Conservation (phyloP, 2,329 filamentous ascomycete species). For the Diaporthe amygdali region DNA sequence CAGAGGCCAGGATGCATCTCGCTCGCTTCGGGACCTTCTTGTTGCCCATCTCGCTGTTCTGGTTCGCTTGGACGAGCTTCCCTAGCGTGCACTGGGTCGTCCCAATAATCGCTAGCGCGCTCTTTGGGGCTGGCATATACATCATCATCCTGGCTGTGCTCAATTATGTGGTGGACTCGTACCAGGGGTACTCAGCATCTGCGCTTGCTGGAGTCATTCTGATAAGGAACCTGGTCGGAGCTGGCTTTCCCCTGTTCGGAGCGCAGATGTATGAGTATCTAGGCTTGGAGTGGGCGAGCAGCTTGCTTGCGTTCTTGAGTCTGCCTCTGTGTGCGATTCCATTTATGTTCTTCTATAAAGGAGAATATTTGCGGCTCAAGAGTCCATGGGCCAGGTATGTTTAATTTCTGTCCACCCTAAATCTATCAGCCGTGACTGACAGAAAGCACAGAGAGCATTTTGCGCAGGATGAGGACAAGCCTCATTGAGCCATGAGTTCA, state of each 20-base stretch:
- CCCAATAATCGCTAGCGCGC: slow-evolving; percentile 57
- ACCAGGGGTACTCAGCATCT: slow-evolving; percentile 3
- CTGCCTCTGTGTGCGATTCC: slow-evolving; percentile 55
- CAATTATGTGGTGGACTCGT: slow-evolving; percentile 19
- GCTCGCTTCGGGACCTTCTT: slow-evolving; percentile 42
- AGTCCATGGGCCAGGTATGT: slow-evolving; percentile 37
- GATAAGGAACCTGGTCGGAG: slow-evolving; percentile 59
- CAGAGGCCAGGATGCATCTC: slow-evolving; percentile 17
- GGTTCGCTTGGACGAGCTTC: slow-evolving; percentile 73
- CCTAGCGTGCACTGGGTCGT: slow-evolving; percentile 62
- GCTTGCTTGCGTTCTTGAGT: slow-evolving; percentile 53
- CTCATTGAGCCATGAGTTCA: neutral
- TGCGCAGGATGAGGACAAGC: slow-evolving; percentile 18
- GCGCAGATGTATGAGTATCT: slow-evolving; percentile 56
- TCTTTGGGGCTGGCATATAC: slow-evolving; percentile 46
- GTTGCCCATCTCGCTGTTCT: slow-evolving; percentile 72
- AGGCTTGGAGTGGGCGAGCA: slow-evolving; percentile 52
- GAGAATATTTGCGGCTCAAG: slow-evolving; percentile 43
- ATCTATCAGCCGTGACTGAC: neutral
- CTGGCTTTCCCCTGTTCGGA: slow-evolving; percentile 65
- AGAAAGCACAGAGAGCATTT: slow-evolving; percentile 4
- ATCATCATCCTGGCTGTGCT: slow-evolving; percentile 21
- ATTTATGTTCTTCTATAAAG: slow-evolving; percentile 58
- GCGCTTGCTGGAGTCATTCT: slow-evolving; percentile 41
- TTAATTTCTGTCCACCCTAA: rapidly evolving